Percentiles rank a stretch among this genome's conserved stretches.
These are phyloP conservation scores for Cutaneotrichosporon mucoides DNA, from an alignment of 1,284 basidiomycete genomes.

Conservation along the genomic window DNA sequence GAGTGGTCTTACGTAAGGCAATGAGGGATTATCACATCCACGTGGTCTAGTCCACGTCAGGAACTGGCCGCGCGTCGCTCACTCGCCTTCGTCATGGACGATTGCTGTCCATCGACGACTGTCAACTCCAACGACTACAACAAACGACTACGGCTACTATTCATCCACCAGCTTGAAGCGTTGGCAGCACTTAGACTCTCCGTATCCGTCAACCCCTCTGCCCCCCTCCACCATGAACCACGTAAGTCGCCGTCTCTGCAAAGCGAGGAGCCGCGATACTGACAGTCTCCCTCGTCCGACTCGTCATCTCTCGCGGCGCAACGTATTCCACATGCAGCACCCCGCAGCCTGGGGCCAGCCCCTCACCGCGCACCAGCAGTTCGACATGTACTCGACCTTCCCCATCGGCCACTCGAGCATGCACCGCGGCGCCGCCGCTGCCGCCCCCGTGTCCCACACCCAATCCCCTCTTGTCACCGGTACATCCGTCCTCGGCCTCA, in stretches of 20 bases:
- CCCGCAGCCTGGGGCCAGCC: constrained; percentile 47
- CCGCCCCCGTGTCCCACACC: constrained; percentile 24
- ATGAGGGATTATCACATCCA: neutral
- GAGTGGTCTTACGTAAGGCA: constrained; percentile 1
- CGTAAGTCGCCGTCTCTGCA: constrained; percentile 14
- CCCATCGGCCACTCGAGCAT: constrained; percentile 20
- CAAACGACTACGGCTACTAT: neutral
- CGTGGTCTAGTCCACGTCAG: constrained; percentile 10
- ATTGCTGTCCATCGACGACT: no score
- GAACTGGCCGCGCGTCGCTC: constrained; percentile 13
- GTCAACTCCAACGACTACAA: neutral
- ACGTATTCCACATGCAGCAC: constrained; percentile 27
- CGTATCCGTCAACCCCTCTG: neutral
- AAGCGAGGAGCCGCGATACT: neutral
- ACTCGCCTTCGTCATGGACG: neutral
- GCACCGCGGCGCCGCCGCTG: constrained; percentile 9
- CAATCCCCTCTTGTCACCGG: constrained; percentile 91
- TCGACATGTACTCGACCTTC: constrained; percentile 42
- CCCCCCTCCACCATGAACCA: constrained; percentile 21
- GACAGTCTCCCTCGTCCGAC: neutral
- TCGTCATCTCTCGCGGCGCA: no score
- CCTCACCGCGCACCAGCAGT: constrained; percentile 36
- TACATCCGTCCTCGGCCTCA: constrained; percentile 88
- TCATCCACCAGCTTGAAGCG: no score
- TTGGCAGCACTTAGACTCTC: neutral